These are phyloP conservation scores for Eucalyptus marginata DNA, from an alignment of 345 rosid genomes.

Conservation along the genomic window DNA sequence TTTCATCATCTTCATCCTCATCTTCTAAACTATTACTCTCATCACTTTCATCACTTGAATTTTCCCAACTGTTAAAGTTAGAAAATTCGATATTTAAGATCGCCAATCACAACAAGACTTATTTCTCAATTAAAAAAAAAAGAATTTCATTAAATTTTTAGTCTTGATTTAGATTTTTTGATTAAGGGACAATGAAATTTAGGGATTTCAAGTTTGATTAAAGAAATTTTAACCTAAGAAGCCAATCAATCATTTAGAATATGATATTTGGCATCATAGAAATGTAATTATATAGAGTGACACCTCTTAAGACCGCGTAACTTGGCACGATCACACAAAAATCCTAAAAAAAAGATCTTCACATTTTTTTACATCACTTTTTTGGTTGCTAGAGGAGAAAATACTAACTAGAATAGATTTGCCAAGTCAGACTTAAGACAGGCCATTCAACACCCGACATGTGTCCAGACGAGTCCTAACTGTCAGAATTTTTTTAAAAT, in stretches of 20 bases:
- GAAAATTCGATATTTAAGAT: no score
- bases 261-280: not conserved
- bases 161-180: accelerated
- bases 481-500: no score
- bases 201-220: not conserved
- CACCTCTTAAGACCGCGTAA: not conserved
- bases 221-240: no score
- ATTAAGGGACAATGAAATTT: no score
- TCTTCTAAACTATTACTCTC: not conserved
- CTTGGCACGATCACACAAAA: not conserved
- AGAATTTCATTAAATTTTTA: no score
- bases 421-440: not conserved
- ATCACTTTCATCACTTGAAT: no score
- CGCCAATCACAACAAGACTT: accelerated
- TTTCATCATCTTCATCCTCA: not conserved
- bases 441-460: accelerated
- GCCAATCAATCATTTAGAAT: not conserved
- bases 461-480: no score
- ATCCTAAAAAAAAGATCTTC: not conserved
- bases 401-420: no score
- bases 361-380: not conserved
- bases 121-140: not conserved
- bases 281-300: no score
- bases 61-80: not conserved
- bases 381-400: not conserved